Evolutionary conservation across 768 basidiomycete species (phyloP).

Genomic region (Russula compacta): DNA sequence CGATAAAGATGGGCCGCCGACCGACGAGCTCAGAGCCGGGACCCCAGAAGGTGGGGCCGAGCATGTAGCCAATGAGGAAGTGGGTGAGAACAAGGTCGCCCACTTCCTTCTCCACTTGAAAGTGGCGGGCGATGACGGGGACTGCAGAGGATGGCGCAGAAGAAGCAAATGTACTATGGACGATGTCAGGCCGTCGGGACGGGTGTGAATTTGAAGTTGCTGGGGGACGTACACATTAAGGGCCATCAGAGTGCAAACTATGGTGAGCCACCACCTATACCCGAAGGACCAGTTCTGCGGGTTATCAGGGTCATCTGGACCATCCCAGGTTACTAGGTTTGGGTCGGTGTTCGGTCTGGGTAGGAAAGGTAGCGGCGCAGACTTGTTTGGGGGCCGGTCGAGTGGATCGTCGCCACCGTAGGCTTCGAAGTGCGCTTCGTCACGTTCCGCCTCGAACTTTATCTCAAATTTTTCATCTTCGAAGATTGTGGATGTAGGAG

Average conservation of each 20-base stretch:
- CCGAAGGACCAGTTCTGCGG: conserved; percentile 19
- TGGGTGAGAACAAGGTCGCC: conserved; percentile 19
- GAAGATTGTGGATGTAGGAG: not conserved
- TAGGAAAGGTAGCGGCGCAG: not conserved
- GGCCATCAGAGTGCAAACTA: not conserved
- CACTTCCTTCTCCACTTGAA: conserved; percentile 20
- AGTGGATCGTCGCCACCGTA: too few relatives aligned
- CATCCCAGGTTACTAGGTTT: conserved; percentile 15
- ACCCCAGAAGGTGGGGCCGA: conserved; percentile 21
- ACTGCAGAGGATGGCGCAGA: conserved; percentile 20
- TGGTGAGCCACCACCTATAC: conserved; percentile 16
- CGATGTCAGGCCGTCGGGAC: not conserved
- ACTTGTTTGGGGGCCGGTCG: not conserved
- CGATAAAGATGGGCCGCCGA: conserved; percentile 16
- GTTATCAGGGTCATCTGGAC: conserved; percentile 14
- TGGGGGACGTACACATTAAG: conserved; percentile 15
- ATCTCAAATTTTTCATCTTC: not conserved
- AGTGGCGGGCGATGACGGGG: conserved; percentile 9
- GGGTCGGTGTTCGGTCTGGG: conserved; percentile 7
- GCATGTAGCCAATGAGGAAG: conserved; percentile 20
- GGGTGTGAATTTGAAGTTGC: not conserved
- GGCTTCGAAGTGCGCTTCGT: not conserved
- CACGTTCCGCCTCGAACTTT: not conserved
- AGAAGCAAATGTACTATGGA: conserved; percentile 22
- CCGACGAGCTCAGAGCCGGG: conserved; percentile 20